phyloP scores from a whole-genome alignment of 768 basidiomycete genomes.

The Cystobasidium tubakii region DNA sequence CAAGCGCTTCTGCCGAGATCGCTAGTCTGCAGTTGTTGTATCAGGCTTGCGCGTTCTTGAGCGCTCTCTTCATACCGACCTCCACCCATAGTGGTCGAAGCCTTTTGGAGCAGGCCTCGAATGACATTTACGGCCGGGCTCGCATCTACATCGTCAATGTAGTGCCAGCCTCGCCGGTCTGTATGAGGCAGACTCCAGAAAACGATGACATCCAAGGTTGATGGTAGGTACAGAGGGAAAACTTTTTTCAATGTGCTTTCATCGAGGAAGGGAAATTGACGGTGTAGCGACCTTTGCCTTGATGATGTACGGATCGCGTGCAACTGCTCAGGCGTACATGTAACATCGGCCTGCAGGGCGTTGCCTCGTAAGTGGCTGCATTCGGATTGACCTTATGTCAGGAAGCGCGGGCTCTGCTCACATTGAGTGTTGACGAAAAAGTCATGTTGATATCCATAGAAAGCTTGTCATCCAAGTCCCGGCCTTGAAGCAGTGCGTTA shows the following conservation, averaged over 20 bases:
- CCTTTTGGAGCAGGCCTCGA: conserved; percentile 58
- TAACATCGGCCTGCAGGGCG: background rate
- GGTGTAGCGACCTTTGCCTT: conserved; percentile 49
- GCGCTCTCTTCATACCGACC: conserved; percentile 89
- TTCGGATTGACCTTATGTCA: no score
- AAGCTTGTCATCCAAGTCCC: background rate
- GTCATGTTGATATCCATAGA: background rate
- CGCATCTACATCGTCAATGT: conserved; percentile 59
- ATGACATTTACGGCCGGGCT: conserved; percentile 68
- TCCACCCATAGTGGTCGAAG: conserved; percentile 57
- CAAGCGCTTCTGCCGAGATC: background rate
- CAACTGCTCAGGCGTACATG: conserved; percentile 40
- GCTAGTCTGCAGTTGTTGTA: background rate
- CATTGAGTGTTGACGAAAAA: background rate
- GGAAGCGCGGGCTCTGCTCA: background rate
- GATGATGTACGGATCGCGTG: conserved; percentile 57
- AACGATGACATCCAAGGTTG: conserved; percentile 65
- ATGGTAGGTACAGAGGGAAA: conserved; percentile 75
- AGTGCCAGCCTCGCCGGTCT: conserved; percentile 60
- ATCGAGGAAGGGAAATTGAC: conserved; percentile 1
- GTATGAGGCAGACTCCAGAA: conserved; percentile 68
- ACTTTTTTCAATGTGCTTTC: conserved; percentile 49
- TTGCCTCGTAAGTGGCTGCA: no score
- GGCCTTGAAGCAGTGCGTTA: background rate
- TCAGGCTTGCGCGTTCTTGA: conserved; percentile 56